Percentiles rank a stretch among this genome's conserved stretches.
Evolutionary conservation across 805 yeast species (phyloP).

Genomic region (Yarrowia sp.): DNA sequence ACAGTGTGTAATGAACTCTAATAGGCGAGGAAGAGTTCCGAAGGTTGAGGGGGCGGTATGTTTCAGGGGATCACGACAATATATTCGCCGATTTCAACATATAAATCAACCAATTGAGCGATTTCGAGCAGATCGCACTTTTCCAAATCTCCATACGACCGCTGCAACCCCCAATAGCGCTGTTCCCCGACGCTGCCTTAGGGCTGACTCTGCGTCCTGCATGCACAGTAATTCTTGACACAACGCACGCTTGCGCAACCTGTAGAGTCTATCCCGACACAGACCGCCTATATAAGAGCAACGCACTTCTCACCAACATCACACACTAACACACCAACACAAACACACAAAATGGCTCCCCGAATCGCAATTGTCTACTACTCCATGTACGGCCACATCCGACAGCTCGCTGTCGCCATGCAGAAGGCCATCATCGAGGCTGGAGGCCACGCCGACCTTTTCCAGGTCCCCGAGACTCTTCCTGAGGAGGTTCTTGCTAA

Average conservation of each 20-base stretch:
- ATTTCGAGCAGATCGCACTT: no score
- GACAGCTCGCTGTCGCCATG: slow-evolving; percentile 64
- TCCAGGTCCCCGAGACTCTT: slow-evolving; percentile 79
- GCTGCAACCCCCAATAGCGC: no score
- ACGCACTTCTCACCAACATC: background rate
- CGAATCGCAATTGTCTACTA: slow-evolving; percentile 75
- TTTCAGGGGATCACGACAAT: no score
- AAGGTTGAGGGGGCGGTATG: background rate
- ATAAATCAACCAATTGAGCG: no score
- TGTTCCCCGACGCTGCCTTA: no score
- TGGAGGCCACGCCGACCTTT: slow-evolving; percentile 69
- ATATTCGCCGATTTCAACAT: no score
- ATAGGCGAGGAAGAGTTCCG: background rate
- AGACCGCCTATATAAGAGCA: background rate
- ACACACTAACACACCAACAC: background rate
- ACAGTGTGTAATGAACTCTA: background rate
- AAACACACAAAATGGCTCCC: slow-evolving; percentile 39
- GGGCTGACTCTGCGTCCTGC: background rate
- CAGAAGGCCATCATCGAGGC: slow-evolving; percentile 66
- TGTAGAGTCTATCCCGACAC: background rate
- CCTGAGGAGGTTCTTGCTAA: slow-evolving; percentile 56
- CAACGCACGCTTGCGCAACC: slow-evolving; percentile 13
- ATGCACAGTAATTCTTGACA: slow-evolving; percentile 13
- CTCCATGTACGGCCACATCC: slow-evolving; percentile 78
- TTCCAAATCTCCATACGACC: no score